Percentiles rank a stretch among this genome's conserved stretches.
Conservation (phyloP, 805 yeast species). For the Zygotorulaspora chibaensis region DNA sequence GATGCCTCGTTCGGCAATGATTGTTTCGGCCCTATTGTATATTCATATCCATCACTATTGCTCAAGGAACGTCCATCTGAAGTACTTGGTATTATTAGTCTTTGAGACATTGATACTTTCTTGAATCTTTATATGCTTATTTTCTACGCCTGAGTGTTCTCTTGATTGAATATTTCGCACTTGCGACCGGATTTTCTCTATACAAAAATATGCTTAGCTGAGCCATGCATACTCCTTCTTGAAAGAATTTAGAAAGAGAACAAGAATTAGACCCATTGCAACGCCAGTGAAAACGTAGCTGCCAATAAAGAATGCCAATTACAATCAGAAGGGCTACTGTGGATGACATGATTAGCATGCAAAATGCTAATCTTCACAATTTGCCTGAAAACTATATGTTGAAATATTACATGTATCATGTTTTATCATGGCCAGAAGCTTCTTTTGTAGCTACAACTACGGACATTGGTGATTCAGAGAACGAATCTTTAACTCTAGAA, state of each 20-base stretch:
- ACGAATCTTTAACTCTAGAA: conserved; percentile 25
- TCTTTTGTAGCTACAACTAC: conserved; percentile 90
- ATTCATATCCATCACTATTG: conserved; percentile 26
- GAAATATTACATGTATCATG: conserved; percentile 91
- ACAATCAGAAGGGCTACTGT: conserved; percentile 85
- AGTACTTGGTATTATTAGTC: conserved; percentile 27
- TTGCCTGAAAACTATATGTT: conserved; percentile 91
- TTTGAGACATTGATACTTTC: conserved; percentile 21
- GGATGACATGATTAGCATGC: conserved; percentile 89
- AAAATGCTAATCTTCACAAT: conserved; percentile 85
- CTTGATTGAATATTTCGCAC: not conserved
- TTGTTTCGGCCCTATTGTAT: conserved; percentile 30
- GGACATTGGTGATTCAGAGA: conserved; percentile 38
- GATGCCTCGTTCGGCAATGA: conserved; percentile 25
- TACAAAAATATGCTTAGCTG: not conserved
- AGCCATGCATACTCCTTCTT: not conserved
- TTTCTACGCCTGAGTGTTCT: not conserved
- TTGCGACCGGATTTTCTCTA: not conserved
- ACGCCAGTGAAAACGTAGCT: not conserved
- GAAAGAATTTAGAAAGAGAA: not conserved
- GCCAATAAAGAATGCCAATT: conserved; percentile 55
- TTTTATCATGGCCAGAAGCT: conserved; percentile 95
- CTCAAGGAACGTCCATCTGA: conserved; percentile 12
- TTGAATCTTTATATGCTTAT: not conserved
- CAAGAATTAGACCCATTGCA: not conserved